Base-by-base conservation (phyloP, 805 yeast species). In the Grigorovia jiainica region DNA sequence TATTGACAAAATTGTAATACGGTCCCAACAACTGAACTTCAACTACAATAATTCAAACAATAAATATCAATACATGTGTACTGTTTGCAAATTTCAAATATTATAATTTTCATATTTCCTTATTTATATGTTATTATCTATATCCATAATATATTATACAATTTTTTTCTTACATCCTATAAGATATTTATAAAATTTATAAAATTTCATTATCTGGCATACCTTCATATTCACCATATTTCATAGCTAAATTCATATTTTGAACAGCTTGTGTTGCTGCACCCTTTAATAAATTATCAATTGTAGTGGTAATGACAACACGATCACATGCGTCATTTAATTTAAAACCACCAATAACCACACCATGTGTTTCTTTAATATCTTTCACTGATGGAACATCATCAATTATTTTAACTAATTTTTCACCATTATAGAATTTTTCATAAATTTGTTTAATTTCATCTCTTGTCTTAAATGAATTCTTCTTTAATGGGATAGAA, bases 181-280 rank as follows among this genome's bases (percentile, higher is more conserved):
- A 35, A 15, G 16, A 19, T 41, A 36, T n/a, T n/a, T 31, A 15
- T 18, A 21, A 23, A 13, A 10, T 16, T 25, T 39, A 39, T 47
- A 74, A 68, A 30, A 72, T 68, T 52, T 75, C 66, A 54, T 78
- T 79, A 45, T 72, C 76, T 38, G 98, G 97, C 57, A 92, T 92
- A 54, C 97, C 97, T 42, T 80, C 96, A 58, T 83, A 90, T 67
- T 92, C 98, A 38, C 84, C 90, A 64, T 86, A 92, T 19, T 89
- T 89, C 68, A 83, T 67, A 5, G 86, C 83, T 64, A 92, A 71
- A 65, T 92, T 92, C 63, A 94, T 84, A 70, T 92, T 92, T 66
- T 92, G 99, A 63, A 92, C 65, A 68, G 97, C 90, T 68, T 92
- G 99, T 15, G 99, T 92, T 36, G 97, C 95, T 35, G 99, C 99